phyloP scores from a whole-genome alignment of 2,329 filamentous ascomycete species.

The Phaeosphaeria sp. region DNA sequence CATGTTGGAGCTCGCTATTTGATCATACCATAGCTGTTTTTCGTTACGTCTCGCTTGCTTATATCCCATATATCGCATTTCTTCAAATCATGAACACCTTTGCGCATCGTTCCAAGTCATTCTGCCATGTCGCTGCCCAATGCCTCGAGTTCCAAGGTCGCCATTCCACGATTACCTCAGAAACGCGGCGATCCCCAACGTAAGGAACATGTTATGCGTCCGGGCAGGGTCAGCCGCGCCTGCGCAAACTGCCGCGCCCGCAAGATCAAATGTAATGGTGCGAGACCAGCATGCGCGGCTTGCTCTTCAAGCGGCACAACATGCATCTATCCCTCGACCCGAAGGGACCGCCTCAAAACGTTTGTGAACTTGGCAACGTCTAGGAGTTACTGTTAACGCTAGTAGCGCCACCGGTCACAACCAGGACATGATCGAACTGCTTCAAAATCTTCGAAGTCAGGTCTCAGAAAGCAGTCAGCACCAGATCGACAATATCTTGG shows the following conservation, averaged over 20 bases:
- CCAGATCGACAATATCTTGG: conserved; percentile 31
- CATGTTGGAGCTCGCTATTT: not conserved
- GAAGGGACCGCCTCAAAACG: conserved; percentile 45
- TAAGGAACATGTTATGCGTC: conserved; percentile 15
- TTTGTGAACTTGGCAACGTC: conserved; percentile 18
- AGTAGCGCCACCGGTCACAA: conserved; percentile 36
- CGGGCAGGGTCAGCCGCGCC: conserved; percentile 34
- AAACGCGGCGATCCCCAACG: conserved; percentile 23
- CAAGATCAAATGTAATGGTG: conserved; percentile 49
- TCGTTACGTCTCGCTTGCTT: too few relatives aligned
- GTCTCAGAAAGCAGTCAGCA: conserved; percentile 14
- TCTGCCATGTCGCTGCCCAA: conserved; percentile 5
- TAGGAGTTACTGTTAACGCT: conserved; percentile 7
- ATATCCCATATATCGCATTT: too few relatives aligned
- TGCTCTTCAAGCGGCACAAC: conserved; percentile 34
- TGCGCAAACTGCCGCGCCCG: conserved; percentile 45
- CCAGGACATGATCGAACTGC: conserved; percentile 36
- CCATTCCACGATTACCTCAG: conserved; percentile 33
- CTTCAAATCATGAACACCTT: too few relatives aligned
- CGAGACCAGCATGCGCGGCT: conserved; percentile 41
- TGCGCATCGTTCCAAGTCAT: not conserved
- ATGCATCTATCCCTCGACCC: conserved; percentile 45
- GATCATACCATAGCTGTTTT: not conserved
- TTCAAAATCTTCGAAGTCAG: conserved; percentile 25
- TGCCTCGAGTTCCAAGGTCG: conserved; percentile 20